Evolutionary conservation across 2,329 filamentous ascomycete species (phyloP).

Genomic region (Cadophora luteo-olivacea): DNA sequence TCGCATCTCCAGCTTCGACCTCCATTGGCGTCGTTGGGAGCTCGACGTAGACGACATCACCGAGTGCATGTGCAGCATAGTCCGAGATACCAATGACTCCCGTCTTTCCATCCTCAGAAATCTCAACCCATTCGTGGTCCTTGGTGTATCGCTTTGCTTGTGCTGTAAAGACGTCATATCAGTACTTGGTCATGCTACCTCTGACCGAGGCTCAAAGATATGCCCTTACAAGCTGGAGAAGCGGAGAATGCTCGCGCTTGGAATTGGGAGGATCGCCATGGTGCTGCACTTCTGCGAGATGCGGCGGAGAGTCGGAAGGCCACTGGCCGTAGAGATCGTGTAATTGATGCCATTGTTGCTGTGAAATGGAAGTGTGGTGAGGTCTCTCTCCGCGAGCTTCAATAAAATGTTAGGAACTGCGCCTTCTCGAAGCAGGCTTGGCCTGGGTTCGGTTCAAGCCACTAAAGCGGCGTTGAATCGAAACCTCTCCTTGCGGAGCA

Average conservation of each 20-base stretch:
- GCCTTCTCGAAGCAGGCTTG: constrained; percentile 17
- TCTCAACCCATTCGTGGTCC: constrained; percentile 98
- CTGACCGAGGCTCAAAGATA: constrained; percentile 21
- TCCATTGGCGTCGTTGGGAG: constrained; percentile 76
- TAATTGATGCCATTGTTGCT: constrained; percentile 65
- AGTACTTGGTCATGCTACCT: constrained; percentile 11
- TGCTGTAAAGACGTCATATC: constrained; percentile 33
- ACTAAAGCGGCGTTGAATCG: background rate
- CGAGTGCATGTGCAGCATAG: constrained; percentile 90
- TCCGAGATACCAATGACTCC: constrained; percentile 85
- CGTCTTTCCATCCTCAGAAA: constrained; percentile 80
- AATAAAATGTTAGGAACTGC: constrained; percentile 7
- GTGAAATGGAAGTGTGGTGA: constrained; percentile 8
- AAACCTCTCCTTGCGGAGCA: background rate
- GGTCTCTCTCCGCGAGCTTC: constrained; percentile 6
- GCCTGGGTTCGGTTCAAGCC: background rate
- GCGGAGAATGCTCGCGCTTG: constrained; percentile 54
- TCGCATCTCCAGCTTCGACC: constrained; percentile 77
- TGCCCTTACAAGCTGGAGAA: constrained; percentile 50
- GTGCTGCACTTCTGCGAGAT: constrained; percentile 32
- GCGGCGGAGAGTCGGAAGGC: constrained; percentile 37
- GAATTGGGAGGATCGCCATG: constrained; percentile 43
- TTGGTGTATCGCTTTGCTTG: constrained; percentile 83
- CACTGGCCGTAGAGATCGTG: constrained; percentile 52
- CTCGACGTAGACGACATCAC: constrained; percentile 97